Conservation (phyloP, 176 grass and related monocot species). For the Saccharum officinarum region DNA sequence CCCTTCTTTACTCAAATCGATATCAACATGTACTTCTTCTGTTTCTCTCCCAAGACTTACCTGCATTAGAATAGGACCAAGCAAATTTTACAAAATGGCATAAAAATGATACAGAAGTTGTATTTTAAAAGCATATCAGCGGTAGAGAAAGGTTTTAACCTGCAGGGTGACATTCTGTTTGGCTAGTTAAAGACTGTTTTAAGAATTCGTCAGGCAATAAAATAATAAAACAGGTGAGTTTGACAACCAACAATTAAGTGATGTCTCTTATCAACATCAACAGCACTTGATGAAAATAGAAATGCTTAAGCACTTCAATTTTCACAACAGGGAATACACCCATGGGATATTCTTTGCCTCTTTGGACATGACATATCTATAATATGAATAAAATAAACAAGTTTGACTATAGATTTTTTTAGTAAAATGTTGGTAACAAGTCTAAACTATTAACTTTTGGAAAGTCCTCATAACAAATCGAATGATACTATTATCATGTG, state of each 20-base stretch:
- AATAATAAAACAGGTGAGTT: conserved; percentile 19
- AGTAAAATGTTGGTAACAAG: background rate
- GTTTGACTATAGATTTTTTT: background rate
- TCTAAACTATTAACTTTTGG: background rate
- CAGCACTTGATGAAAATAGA: background rate
- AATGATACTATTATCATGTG: background rate
- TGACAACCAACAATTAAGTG: background rate
- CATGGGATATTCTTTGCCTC: background rate
- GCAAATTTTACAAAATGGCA: background rate
- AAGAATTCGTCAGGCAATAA: conserved; percentile 11
- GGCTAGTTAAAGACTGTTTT: conserved; percentile 1
- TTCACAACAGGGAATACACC: conserved; percentile 18
- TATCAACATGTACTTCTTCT: conserved; percentile 71
- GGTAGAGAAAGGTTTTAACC: background rate
- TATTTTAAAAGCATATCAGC: background rate
- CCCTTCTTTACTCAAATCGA: conserved; percentile 84
- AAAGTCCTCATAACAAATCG: background rate
- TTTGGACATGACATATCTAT: background rate
- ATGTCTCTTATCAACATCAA: background rate
- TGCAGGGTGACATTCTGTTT: background rate
- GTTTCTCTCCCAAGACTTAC: conserved; percentile 78
- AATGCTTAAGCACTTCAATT: conserved; percentile 1
- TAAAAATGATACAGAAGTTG: background rate
- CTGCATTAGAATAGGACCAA: conserved; percentile 31
- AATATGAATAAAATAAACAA: background rate